Conservation (phyloP, 208 protist species). For the Trypanosoma melophagium region DNA sequence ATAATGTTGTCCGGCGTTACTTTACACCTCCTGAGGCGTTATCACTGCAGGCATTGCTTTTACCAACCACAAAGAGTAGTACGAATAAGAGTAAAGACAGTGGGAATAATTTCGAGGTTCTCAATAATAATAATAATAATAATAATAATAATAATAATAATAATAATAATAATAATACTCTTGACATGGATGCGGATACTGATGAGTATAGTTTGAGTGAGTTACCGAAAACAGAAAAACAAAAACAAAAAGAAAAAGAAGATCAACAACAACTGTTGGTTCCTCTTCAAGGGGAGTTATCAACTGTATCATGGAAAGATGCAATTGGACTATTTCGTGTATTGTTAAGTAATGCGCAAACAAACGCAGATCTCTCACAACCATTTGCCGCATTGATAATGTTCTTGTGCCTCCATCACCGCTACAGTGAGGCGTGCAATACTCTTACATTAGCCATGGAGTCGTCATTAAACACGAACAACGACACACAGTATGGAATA, state of each 20-base stretch:
- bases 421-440: slow-evolving; percentile 5
- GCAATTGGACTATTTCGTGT: slow-evolving; percentile 20
- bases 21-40: slow-evolving; percentile 17
- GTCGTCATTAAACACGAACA: neutral
- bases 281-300: neutral
- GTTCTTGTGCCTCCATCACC: slow-evolving; percentile 2
- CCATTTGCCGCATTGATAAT: slow-evolving; percentile 21
- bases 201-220: neutral
- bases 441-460: neutral
- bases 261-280: neutral
- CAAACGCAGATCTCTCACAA: slow-evolving; percentile 23
- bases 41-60: slow-evolving; percentile 12
- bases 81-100: neutral
- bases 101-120: neutral
- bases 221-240: neutral
- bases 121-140: neutral
- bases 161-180: neutral
- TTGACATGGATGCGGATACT: neutral
- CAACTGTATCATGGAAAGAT: slow-evolving; percentile 9
- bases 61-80: neutral
- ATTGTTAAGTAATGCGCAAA: slow-evolving; percentile 17
- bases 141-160: slow-evolving; percentile 1
- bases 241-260: neutral
- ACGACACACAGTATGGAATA: neutral
- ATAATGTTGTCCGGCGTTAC: slow-evolving; percentile 12